A percentile compares a stretch with the other conserved stretches of the same genome.
phyloP scores from a whole-genome alignment of 2,329 filamentous ascomycete species.

The Drechslerella coelobrocha region DNA sequence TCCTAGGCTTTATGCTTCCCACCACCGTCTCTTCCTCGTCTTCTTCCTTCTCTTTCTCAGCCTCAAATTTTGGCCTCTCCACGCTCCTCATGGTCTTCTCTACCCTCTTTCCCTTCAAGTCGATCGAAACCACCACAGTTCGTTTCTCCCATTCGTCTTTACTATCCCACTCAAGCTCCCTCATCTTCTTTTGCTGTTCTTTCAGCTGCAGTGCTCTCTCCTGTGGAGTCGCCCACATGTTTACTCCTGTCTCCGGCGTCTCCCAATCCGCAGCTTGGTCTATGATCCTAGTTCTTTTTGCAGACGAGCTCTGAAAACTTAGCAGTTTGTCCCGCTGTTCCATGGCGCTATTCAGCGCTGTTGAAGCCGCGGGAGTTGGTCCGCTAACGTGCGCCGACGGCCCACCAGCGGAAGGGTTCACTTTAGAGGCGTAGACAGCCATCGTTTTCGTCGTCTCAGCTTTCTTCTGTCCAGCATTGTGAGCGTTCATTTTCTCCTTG shows the following conservation, averaged over 20 bases:
- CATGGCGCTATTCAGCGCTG: constrained; percentile 67
- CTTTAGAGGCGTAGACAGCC: constrained; percentile 32
- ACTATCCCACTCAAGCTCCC: constrained; percentile 86
- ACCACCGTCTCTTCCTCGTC: constrained; percentile 51
- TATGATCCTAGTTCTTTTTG: constrained; percentile 79
- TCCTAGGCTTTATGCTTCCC: constrained; percentile 14
- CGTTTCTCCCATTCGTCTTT: constrained; percentile 88
- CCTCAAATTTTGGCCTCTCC: constrained; percentile 73
- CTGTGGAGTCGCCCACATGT: constrained; percentile 82
- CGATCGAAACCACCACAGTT: constrained; percentile 81
- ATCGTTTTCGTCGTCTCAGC: constrained; percentile 62
- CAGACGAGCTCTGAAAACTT: constrained; percentile 83
- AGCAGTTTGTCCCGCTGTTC: constrained; percentile 82
- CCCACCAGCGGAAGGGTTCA: constrained; percentile 56
- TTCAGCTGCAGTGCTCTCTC: constrained; percentile 84
- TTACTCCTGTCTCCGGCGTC: constrained; percentile 67
- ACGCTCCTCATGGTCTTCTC: constrained; percentile 69
- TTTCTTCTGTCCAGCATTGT: constrained; percentile 73
- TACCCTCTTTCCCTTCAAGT: constrained; percentile 78
- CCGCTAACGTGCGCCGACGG: constrained; percentile 25
- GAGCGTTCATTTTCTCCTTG: constrained; percentile 80
- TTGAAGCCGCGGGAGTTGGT: constrained; percentile 56
- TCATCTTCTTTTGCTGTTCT: constrained; percentile 79
- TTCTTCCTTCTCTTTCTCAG: constrained; percentile 62
- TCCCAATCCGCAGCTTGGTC: constrained; percentile 83